A percentile compares a stretch with the other conserved stretches of the same genome.
These are phyloP conservation scores for Trichosanthes truncata DNA, from an alignment of 306 rosid genomes.

Conservation along the genomic window DNA sequence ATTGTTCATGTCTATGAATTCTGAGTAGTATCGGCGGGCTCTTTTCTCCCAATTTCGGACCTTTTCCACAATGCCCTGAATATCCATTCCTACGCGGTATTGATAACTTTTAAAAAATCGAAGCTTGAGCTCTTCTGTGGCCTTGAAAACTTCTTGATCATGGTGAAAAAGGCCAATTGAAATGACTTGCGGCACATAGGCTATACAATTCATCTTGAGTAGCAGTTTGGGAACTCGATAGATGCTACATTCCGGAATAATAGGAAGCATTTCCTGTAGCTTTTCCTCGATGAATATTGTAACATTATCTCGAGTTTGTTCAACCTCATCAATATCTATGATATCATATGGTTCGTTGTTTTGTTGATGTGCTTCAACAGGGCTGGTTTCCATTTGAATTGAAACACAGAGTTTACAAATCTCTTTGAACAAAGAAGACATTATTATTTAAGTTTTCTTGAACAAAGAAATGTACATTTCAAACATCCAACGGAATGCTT, in stretches of 20 bases:
- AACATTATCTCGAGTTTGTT: no score
- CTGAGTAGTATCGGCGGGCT: conserved; percentile 57
- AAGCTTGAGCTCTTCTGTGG: conserved; percentile 61
- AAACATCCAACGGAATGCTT: no score
- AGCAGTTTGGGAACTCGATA: not conserved
- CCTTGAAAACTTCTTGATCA: conserved; percentile 24
- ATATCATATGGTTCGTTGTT: no score
- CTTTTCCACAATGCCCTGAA: conserved; percentile 15
- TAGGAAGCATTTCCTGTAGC: not conserved
- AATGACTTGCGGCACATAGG: conserved; percentile 51
- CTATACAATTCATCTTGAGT: not conserved
- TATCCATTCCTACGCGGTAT: not conserved
- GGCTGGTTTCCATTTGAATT: no score
- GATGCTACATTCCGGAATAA: not conserved
- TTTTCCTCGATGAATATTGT: not conserved
- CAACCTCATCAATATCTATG: not conserved
- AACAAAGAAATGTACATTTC: no score
- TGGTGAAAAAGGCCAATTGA: conserved; percentile 62
- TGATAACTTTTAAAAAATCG: conserved; percentile 30
- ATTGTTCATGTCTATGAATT: conserved; percentile 12
- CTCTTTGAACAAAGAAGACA: no score
- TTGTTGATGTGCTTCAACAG: no score
- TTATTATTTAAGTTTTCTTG: no score
- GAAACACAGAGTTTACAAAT: no score
- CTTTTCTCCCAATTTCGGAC: conserved; percentile 20